Conservation (phyloP, 495 filamentous ascomycete species). For the Mycothermus thermophilus region DNA sequence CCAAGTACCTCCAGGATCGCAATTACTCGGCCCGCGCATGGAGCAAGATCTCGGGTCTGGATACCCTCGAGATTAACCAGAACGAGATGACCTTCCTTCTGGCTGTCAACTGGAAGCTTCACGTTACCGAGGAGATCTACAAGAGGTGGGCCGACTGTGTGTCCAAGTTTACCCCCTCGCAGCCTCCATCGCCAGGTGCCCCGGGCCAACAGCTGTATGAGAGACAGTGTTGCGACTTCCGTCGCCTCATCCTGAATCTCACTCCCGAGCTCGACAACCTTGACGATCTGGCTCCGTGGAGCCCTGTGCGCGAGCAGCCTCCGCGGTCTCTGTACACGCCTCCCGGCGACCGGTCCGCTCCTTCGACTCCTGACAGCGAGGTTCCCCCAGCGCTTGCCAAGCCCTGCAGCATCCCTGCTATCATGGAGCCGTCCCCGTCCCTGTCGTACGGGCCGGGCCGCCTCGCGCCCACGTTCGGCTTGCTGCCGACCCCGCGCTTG, state of each 20-base stretch:
- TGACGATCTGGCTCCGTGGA: constrained; percentile 29
- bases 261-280: constrained; percentile 61
- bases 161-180: constrained; percentile 63
- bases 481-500: constrained; percentile 65
- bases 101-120: constrained; percentile 86
- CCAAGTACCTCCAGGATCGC: constrained; percentile 94
- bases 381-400: constrained; percentile 36
- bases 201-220: constrained; percentile 27
- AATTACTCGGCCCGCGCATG: constrained; percentile 95
- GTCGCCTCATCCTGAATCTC: constrained; percentile 58
- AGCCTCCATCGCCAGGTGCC: constrained; percentile 44
- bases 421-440: constrained; percentile 48
- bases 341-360: constrained; percentile 13
- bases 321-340: constrained; percentile 21
- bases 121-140: constrained; percentile 77
- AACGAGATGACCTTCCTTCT: constrained; percentile 89
- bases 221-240: constrained; percentile 49
- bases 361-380: constrained; percentile 26
- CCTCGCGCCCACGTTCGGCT: constrained; percentile 40
- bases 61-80: constrained; percentile 82
- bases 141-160: constrained; percentile 89
- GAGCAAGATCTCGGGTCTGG: constrained; percentile 95
- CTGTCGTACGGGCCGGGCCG: constrained; percentile 38
- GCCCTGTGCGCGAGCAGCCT: constrained; percentile 19
- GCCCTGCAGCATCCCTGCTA: constrained; percentile 33